phyloP scores from a whole-genome alignment of 208 protist genomes.

The Acanthamoeba castellanii region DNA sequence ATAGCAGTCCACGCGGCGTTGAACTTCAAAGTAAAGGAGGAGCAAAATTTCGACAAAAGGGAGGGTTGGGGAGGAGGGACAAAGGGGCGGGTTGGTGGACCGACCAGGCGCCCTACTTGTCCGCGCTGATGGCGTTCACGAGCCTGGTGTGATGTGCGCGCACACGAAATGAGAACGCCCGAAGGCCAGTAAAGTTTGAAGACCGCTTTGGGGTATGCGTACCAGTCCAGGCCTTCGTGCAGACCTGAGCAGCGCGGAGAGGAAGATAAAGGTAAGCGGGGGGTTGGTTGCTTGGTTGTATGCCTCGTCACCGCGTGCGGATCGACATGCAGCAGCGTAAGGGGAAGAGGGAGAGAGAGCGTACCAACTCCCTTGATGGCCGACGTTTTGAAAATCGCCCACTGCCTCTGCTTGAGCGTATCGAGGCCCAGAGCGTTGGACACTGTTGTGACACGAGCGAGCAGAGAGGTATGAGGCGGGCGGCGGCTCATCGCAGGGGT shows the following conservation, averaged over 20 bases:
- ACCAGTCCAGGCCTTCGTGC: slow-evolving; percentile 60
- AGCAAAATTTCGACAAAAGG: too few relatives aligned
- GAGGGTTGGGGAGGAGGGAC: too few relatives aligned
- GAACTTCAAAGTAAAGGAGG: too few relatives aligned
- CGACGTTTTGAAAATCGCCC: slow-evolving; percentile 92
- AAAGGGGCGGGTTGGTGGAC: too few relatives aligned
- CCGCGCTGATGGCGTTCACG: slow-evolving; percentile 7
- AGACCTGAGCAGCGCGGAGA: background rate
- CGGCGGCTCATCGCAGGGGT: background rate
- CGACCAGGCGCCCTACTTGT: background rate
- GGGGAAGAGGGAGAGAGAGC: background rate
- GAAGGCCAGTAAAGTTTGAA: background rate
- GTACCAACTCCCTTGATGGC: slow-evolving; percentile 88
- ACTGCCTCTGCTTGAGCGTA: slow-evolving; percentile 90
- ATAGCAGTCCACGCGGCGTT: background rate
- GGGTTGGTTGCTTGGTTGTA: background rate
- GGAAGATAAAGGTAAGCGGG: background rate
- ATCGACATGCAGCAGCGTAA: too few relatives aligned
- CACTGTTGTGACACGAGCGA: slow-evolving; percentile 73
- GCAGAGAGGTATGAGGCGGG: too few relatives aligned
- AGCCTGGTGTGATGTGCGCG: background rate
- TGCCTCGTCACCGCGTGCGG: too few relatives aligned
- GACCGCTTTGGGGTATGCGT: background rate
- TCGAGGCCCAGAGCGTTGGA: slow-evolving; percentile 89
- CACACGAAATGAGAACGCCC: background rate